Evolutionary conservation across 225 moss, liverwort and hornwort species (phyloP), one percentile per base, ranked within the genome.

Genomic region (Marchantia paleacea): DNA sequence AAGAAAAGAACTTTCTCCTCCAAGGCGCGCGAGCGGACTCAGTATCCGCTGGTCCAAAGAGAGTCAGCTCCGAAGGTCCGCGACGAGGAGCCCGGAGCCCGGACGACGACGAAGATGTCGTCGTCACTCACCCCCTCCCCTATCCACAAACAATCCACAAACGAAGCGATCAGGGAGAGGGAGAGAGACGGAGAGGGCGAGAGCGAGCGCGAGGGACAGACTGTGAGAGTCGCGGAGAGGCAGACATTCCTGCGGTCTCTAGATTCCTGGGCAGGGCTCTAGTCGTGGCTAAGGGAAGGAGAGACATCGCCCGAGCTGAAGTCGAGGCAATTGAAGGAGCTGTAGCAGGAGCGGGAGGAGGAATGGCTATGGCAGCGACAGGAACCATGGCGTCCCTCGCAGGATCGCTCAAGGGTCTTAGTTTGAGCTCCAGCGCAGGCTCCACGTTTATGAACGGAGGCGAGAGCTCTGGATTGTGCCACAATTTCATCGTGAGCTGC

Each of bases 401-500:
- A 25, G 86, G 82, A 52, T 87, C 88, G 62, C 72, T 96, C 77
- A 80, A 85, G 49, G 92, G 91, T 18, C 85, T 96, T 55, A 85
- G 77, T 25, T 55, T 93, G 52, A 83, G 84, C 75, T 86, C 88
- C 11, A 87, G 84, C 80, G 75, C 87, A 0, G 55, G 85, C 12
- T 86, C 87, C 0, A 84, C 85, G 67, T 79, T 87, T 70, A 58
- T 91, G 72, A 81, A 54, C 0, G 92, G 93, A 1, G 48, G 29
- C 15, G 77, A 57, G 7, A 71, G 79, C 51, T 72, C 72, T 0
- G 80, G 79, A 49, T n/a, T 65, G 39, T 25, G 25, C 22, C 63
- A 18, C 3, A 62, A 64, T 4, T 25, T 76, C 52, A 80, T 63
- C 50, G 28, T 54, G 10, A 57, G 81, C 48, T 68, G 60, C 19